Percentiles rank a stretch among this genome's conserved stretches.
Evolutionary conservation across 768 basidiomycete species (phyloP).

Genomic region (Lentinula raphanica): DNA sequence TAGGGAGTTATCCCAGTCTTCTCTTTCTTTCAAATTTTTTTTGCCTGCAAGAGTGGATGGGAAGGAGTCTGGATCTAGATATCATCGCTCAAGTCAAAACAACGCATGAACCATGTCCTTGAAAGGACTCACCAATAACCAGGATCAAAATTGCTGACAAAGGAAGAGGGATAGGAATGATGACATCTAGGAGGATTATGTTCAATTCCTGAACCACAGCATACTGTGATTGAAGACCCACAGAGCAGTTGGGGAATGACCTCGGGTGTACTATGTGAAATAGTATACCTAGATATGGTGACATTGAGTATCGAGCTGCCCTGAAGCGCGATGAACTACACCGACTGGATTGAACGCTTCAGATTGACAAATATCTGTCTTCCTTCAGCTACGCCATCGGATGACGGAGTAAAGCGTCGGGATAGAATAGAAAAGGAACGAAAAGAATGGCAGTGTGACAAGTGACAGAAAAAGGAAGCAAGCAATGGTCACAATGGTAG

Average conservation of each 20-base stretch:
- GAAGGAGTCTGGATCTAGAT: too few relatives aligned
- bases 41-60: too few relatives aligned
- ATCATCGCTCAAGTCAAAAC: neutral
- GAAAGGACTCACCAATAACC: constrained; percentile 49
- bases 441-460: too few relatives aligned
- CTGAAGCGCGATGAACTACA: neutral
- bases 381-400: constrained; percentile 65
- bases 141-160: constrained; percentile 65
- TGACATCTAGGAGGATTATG: constrained; percentile 57
- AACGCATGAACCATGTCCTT: neutral
- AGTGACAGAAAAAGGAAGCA: too few relatives aligned
- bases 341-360: constrained; percentile 65
- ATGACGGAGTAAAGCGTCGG: too few relatives aligned
- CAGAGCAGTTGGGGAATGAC: constrained; percentile 66
- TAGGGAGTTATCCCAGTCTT: too few relatives aligned
- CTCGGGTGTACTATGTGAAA: constrained; percentile 64
- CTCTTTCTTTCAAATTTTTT: too few relatives aligned
- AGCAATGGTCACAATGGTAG: too few relatives aligned
- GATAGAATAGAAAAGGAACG: too few relatives aligned
- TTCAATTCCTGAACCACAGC: neutral
- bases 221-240: constrained; percentile 22
- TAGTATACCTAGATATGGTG: constrained; percentile 55
- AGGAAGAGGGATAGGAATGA: constrained; percentile 62
- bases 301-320: too few relatives aligned
- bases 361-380: constrained; percentile 67